Base-by-base conservation (phyloP, 73 alveolate genomes). In the Paramecium sonneborni region DNA sequence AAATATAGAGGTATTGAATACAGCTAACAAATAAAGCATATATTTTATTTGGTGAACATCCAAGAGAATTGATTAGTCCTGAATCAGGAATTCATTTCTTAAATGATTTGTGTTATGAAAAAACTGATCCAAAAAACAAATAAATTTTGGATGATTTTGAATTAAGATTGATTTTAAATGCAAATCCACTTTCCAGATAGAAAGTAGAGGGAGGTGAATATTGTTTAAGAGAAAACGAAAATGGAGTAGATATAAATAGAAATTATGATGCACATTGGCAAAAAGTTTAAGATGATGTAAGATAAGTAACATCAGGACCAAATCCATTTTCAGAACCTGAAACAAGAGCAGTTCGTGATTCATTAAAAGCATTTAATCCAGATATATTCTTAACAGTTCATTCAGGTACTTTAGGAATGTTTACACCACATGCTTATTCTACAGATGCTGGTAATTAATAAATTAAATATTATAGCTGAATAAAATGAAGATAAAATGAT, bases 191-290 rank as follows among this genome's bases (percentile, higher is more conserved):
- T 1, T 86, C 95, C 10, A 57, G 98, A 69, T 39, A 46, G 41
- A 44, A 52, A 24, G 98, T 95, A 37, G 98, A 95, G 79, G 38
- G 70, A 14, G 98, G 98, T 18, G 96, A 92, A 8, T 93, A 26
- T 43, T 93, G 96, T 57, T 41, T 89, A 70, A 85, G 98, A 62
- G 94, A 94, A 43, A 95, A 95, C 72, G 93, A 76, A 7, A 79
- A 76, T 70, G 94, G 94, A 67, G 97, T 93, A 1, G 98, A 95
- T 43, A 21, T 95, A 9, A 95, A 95, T 79, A 79, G 98, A 79
- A 95, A 95, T 76, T 95, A 95, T 88, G 98, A 88, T 58, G 70
- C 85, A 35, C 96, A 95, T 74, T 95, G 96, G 96, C 86, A 92
- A 48, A 32, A 62, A 7, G 44, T 88, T 43, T 1, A 70, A 41